A percentile compares a stretch with the other conserved stretches of the same genome.
Evolutionary conservation across 129 eudicot genomes (phyloP).

Genomic region (Escallonia herrerae): DNA sequence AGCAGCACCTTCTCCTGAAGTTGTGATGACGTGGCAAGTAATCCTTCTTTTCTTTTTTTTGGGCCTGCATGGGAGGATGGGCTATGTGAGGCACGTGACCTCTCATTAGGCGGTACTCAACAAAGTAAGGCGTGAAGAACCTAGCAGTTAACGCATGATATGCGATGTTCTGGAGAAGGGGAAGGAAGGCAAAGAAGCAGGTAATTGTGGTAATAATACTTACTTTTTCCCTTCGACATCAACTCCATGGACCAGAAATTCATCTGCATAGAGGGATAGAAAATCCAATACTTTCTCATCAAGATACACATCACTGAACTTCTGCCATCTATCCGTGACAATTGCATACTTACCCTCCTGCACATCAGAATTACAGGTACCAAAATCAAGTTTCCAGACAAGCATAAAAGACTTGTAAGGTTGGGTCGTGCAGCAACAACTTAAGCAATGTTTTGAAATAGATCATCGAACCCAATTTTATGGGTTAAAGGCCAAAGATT

Average conservation of each 20-base stretch:
- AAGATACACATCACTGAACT: constrained; percentile 79
- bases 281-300: constrained; percentile 49
- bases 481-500: too few relatives aligned
- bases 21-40: too few relatives aligned
- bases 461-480: too few relatives aligned
- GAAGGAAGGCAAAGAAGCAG: neutral
- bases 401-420: neutral
- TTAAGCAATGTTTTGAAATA: too few relatives aligned
- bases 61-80: too few relatives aligned
- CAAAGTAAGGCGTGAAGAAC: neutral
- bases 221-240: constrained; percentile 99
- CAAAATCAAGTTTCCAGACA: constrained; percentile 1
- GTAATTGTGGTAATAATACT: constrained; percentile 6
- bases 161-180: neutral
- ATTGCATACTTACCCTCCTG: constrained; percentile 86
- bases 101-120: too few relatives aligned
- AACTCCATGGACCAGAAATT: constrained; percentile 96
- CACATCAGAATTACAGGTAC: constrained; percentile 12
- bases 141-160: neutral
- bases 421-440: too few relatives aligned
- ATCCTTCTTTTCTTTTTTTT: too few relatives aligned
- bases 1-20: too few relatives aligned
- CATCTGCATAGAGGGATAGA: constrained; percentile 79
- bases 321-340: constrained; percentile 99
- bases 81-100: too few relatives aligned